Evolutionary conservation across 176 grass and related monocot species (phyloP).

Genomic region (maize (Zea mays)): DNA sequence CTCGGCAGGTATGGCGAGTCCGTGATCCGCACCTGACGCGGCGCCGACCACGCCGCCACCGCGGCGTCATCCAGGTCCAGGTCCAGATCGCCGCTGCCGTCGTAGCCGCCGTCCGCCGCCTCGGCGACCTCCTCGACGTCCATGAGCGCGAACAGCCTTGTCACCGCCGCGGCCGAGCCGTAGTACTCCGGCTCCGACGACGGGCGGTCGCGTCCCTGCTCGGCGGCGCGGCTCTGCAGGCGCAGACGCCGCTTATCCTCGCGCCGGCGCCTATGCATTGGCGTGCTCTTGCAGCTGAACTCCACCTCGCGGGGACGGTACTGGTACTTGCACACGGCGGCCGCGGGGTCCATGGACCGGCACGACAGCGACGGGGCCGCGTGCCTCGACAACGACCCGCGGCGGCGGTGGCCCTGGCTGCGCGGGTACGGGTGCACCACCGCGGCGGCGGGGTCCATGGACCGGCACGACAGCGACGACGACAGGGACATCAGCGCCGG

Average conservation of each 20-base stretch:
- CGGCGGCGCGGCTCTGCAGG: not conserved
- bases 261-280: conserved; percentile 41
- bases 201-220: not conserved
- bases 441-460: conserved; percentile 62
- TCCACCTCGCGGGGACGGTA: conserved; percentile 67
- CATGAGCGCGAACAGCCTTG: conserved; percentile 58
- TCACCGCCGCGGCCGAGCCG: conserved; percentile 32
- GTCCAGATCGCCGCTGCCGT: not conserved
- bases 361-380: conserved; percentile 43
- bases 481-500: conserved; percentile 41
- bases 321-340: conserved; percentile 49
- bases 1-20: conserved; percentile 58
- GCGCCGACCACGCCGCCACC: conserved; percentile 3
- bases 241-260: conserved; percentile 12
- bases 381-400: not conserved
- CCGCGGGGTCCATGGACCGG: conserved; percentile 59
- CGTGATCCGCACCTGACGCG: conserved; percentile 54
- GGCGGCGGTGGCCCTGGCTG: not conserved
- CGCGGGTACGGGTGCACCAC: conserved; percentile 50
- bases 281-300: conserved; percentile 91
- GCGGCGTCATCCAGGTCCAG: conserved; percentile 7
- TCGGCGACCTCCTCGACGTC: conserved; percentile 42
- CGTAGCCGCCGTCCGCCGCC: not conserved
- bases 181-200: not conserved
- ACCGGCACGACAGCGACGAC: conserved; percentile 56